These are phyloP conservation scores for Rickenella mellea DNA, from an alignment of 768 basidiomycete genomes.

Conservation along the genomic window DNA sequence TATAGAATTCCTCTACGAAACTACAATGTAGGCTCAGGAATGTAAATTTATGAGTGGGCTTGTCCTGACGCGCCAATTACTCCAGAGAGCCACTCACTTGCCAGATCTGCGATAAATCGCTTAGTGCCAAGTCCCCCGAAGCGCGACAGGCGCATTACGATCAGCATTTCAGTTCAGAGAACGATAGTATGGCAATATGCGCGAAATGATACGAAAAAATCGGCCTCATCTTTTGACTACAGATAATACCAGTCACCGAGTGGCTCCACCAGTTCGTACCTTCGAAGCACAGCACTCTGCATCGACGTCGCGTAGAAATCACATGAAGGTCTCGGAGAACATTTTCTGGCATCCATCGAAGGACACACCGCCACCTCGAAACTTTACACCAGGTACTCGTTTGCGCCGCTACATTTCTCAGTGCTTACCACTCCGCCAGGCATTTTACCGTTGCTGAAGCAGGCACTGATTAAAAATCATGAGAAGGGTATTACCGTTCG, in stretches of 20 bases:
- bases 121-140: constrained; percentile 25
- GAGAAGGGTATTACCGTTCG: constrained; percentile 37
- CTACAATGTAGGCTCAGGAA: neutral
- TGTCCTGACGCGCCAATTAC: neutral
- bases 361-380: constrained; percentile 33
- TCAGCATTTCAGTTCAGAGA: constrained; percentile 27
- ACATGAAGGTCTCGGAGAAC: constrained; percentile 26
- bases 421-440: constrained; percentile 30
- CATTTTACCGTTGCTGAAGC: constrained; percentile 53
- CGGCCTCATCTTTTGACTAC: neutral
- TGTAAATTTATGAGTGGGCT: neutral
- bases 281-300: constrained; percentile 1
- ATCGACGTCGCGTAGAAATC: neutral
- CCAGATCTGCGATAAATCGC: constrained; percentile 37
- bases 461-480: constrained; percentile 42
- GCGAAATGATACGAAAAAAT: neutral
- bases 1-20: constrained; percentile 11
- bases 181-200: neutral
- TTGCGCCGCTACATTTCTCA: neutral
- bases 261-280: neutral
- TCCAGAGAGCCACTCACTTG: constrained; percentile 24
- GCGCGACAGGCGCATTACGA: constrained; percentile 50
- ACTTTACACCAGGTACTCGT: constrained; percentile 52
- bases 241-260: neutral
- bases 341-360: constrained; percentile 57